Evolutionary conservation across 2,329 filamentous ascomycete species (phyloP).

Genomic region (Tolypocladium pustulatum): DNA sequence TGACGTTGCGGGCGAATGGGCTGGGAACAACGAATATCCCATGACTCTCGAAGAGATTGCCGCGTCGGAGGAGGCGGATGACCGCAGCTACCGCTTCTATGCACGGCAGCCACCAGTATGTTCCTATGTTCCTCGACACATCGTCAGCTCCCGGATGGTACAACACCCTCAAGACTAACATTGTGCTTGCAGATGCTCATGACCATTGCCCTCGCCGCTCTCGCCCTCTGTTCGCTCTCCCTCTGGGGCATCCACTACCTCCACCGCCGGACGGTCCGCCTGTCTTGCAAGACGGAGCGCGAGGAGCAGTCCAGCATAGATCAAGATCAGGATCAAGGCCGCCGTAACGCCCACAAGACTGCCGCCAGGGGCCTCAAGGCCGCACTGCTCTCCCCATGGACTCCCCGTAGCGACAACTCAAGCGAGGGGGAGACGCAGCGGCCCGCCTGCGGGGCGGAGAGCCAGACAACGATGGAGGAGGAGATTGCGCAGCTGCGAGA

Average conservation of each 20-base stretch:
- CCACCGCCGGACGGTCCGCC: constrained; percentile 10
- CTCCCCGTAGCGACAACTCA: background rate
- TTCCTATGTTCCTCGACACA: no score
- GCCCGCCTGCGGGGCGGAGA: background rate
- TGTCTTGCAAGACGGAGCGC: constrained; percentile 1
- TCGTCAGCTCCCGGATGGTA: no score
- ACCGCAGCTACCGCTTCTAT: background rate
- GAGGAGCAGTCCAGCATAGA: background rate
- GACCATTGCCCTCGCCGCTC: constrained; percentile 11
- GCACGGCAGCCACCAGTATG: constrained; percentile 1
- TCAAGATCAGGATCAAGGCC: background rate
- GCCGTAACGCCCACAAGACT: constrained; percentile 13
- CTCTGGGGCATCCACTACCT: constrained; percentile 13
- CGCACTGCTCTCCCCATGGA: constrained; percentile 17
- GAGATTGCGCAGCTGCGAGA: constrained; percentile 37
- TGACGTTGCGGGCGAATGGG: background rate
- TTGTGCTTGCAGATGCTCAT: constrained; percentile 6
- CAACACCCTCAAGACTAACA: background rate
- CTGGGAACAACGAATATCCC: background rate
- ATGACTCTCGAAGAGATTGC: background rate
- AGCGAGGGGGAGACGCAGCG: background rate
- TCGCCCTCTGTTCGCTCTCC: constrained; percentile 15
- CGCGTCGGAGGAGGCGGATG: background rate
- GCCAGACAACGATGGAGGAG: constrained; percentile 27
- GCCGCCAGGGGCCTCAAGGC: constrained; percentile 8